phyloP scores from a whole-genome alignment of 108 stramenopile species.

The Discostella pseudostelligera region DNA sequence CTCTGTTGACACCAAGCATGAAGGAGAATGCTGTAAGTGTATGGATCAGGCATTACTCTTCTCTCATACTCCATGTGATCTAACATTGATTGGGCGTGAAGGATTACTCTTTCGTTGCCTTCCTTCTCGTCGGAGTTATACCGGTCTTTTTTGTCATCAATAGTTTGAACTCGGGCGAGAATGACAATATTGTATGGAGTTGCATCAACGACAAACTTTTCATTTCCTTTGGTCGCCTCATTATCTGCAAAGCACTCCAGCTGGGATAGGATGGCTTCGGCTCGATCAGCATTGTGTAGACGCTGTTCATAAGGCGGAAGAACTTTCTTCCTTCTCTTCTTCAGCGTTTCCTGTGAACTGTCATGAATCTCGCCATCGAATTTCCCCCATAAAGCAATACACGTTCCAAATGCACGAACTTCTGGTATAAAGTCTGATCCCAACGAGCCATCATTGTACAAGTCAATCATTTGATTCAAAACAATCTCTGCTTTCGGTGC shows the following conservation, averaged over 20 bases:
- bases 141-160: not conserved
- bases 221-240: conserved; percentile 28
- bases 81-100: conserved; percentile 34
- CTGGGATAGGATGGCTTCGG: conserved; percentile 36
- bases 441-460: conserved; percentile 25
- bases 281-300: conserved; percentile 29
- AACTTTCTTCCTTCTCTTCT: conserved; percentile 3
- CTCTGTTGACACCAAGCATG: conserved; percentile 39
- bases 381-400: conserved; percentile 37
- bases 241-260: conserved; percentile 30
- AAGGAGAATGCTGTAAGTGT: conserved; percentile 44
- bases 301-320: conserved; percentile 18
- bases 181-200: conserved; percentile 44
- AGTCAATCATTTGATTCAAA: conserved; percentile 40
- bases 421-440: conserved; percentile 42
- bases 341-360: not conserved
- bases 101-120: conserved; percentile 25
- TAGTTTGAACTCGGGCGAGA: conserved; percentile 31
- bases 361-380: conserved; percentile 3
- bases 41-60: conserved; percentile 31
- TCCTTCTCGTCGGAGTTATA: conserved; percentile 6
- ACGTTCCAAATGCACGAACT: conserved; percentile 37
- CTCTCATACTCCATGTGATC: conserved; percentile 42
- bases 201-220: conserved; percentile 19
- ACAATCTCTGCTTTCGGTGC: conserved; percentile 38